These are phyloP conservation scores for Nicotiana attenuata DNA, from an alignment of 257 asterid genomes.

Conservation along the genomic window DNA sequence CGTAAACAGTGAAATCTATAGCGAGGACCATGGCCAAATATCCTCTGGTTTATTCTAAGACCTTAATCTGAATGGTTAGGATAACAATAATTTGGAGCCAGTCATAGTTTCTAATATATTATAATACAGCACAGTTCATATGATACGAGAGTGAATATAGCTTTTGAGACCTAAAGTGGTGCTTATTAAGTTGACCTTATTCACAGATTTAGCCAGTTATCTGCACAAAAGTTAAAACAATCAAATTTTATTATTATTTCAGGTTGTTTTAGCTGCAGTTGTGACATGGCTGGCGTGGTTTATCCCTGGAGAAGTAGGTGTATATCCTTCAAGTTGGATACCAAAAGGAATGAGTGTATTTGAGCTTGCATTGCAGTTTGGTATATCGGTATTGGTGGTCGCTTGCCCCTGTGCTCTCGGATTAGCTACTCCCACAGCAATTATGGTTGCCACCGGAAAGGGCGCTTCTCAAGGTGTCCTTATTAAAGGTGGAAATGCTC, in stretches of 20 bases:
- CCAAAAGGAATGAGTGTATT: conserved; percentile 80
- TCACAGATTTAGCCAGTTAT: neutral
- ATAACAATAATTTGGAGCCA: neutral
- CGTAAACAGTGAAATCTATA: neutral
- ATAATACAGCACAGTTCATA: neutral
- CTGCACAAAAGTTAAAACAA: neutral
- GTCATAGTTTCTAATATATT: neutral
- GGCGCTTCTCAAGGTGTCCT: conserved; percentile 97
- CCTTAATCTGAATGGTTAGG: neutral
- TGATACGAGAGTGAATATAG: neutral
- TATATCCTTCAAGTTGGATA: conserved; percentile 78
- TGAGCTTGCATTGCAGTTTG: conserved; percentile 92
- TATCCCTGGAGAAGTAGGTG: conserved; percentile 56
- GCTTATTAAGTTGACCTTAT: neutral
- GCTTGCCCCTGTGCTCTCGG: conserved; percentile 99
- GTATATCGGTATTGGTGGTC: conserved; percentile 86
- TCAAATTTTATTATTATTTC: conserved; percentile 17
- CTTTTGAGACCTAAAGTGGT: neutral
- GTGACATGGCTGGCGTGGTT: conserved; percentile 90
- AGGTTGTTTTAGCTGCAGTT: conserved; percentile 78
- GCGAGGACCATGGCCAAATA: neutral
- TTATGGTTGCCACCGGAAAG: conserved; percentile 98
- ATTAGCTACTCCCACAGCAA: conserved; percentile 96
- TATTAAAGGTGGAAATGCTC: conserved; percentile 93
- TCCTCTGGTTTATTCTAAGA: neutral